Percentiles rank a stretch among this genome's conserved stretches.
Evolutionary conservation across 176 grass and related monocot species (phyloP).

Genomic region (Coix lacrymajobi): DNA sequence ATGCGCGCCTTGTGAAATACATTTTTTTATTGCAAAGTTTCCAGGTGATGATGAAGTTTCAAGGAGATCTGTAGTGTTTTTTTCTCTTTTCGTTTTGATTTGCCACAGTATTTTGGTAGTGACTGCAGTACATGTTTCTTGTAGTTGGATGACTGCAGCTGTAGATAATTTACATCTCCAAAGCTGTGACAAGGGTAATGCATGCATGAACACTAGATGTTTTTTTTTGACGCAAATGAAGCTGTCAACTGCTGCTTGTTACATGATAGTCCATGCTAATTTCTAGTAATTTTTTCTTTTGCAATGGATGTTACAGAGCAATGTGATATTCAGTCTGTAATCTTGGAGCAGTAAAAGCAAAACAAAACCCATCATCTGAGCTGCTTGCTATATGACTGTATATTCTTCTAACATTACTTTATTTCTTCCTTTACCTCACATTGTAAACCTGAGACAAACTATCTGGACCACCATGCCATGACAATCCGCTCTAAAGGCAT

Average conservation of each 20-base stretch:
- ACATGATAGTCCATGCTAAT: background rate
- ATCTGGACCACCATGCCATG: constrained; percentile 26
- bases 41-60: background rate
- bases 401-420: constrained; percentile 47
- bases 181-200: background rate
- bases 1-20: background rate
- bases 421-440: constrained; percentile 61
- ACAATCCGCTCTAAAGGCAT: constrained; percentile 28
- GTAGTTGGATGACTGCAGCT: background rate
- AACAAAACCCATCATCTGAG: background rate
- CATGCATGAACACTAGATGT: background rate
- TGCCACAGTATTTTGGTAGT: background rate
- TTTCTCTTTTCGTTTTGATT: background rate
- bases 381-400: constrained; percentile 18
- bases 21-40: background rate
- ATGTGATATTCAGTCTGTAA: background rate
- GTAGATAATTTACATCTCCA: background rate
- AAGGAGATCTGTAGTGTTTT: background rate
- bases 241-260: background rate
- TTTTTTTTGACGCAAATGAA: no score
- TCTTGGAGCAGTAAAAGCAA: background rate
- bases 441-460: constrained; percentile 51
- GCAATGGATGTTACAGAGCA: background rate
- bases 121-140: background rate
- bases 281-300: background rate